A percentile compares a stretch with the other conserved stretches of the same genome.
These are phyloP conservation scores for Fereydounia khargensis DNA, from an alignment of 1,284 basidiomycete genomes.

Conservation along the genomic window DNA sequence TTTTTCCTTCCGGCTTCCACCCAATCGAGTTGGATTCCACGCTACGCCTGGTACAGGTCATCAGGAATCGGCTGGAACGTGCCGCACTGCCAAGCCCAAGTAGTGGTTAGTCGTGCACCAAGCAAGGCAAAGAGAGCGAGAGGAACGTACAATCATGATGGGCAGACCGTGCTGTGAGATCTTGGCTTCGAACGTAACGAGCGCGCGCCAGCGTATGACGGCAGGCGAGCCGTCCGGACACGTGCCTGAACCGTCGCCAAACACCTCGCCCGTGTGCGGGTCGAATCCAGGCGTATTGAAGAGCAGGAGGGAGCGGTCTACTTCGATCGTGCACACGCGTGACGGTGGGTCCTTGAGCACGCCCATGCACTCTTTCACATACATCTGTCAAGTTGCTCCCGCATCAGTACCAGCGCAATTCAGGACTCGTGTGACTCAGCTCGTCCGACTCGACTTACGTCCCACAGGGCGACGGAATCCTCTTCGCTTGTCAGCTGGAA, in stretches of 20 bases:
- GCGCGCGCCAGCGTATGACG: slow-evolving; percentile 2
- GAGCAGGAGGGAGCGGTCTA: slow-evolving; percentile 19
- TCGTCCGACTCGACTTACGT: slow-evolving; percentile 7
- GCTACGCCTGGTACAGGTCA: too few species aligned
- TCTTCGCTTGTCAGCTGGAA: slow-evolving; percentile 21
- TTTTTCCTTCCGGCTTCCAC: too few species aligned
- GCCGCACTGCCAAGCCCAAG: too few species aligned
- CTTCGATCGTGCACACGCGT: slow-evolving; percentile 10
- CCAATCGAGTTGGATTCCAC: too few species aligned
- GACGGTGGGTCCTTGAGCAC: slow-evolving; percentile 1
- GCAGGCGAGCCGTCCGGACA: slow-evolving; percentile 15
- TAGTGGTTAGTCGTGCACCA: too few species aligned
- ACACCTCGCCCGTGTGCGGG: slow-evolving; percentile 18
- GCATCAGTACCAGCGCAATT: too few species aligned
- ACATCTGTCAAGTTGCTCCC: slow-evolving; percentile 1
- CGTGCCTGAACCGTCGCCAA: slow-evolving; percentile 5
- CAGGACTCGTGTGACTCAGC: too few species aligned
- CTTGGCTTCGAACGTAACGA: slow-evolving; percentile 31
- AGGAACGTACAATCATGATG: slow-evolving; percentile 10
- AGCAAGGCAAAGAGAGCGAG: too few species aligned
- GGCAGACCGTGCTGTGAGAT: slow-evolving; percentile 26
- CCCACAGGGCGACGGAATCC: slow-evolving; percentile 24
- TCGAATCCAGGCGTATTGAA: slow-evolving; percentile 23
- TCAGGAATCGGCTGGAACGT: too few species aligned
- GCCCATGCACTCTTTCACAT: slow-evolving; percentile 1